Evolutionary conservation across 1,139 yeast species (phyloP), one percentile per base, ranked within the genome.

Genomic region (Pichia sp.): DNA sequence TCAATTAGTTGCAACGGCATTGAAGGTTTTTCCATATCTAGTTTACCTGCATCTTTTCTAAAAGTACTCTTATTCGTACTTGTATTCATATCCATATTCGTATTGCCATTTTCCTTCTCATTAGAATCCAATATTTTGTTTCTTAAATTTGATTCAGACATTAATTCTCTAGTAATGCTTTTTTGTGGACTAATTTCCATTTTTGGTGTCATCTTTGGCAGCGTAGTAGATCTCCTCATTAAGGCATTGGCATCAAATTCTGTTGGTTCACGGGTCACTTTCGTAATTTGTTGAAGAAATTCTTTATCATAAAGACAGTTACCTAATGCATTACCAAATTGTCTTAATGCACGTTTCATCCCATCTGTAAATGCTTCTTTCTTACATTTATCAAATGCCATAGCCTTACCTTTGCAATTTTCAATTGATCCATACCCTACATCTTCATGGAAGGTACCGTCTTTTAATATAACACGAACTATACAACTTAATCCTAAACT

Each of bases 291-390:
- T 21, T 74, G 67, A 23, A 79, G 58, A 43, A 78, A 79, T 35
- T 75, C 76, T 54, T 79, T 78, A 57, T 83, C 93, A 54, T 83
- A 83, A 16, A 83, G 69, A 59, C 93, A 83, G 55, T 83, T 83
- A 1, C 93, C 93, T 55, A 83, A 62, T 0, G 85, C 85, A 57
- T 82, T 82, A 33, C 94, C 94, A 60, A 81, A 84, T 47, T 84
- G 80, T 54, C 93, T 69, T 47, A 84, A 66, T 26, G 89, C 82
- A 47, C 94, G 64, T 56, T 84, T 84, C 52, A 83, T 61, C 0
- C 85, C 94, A 62, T 84, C 94, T 0, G 94, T 84, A 38, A 79
- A 76, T 0, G 93, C 91, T 50, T 85, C 89, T 52, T 84, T 84
- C 56, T 80, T 80, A 46, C 89, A 82, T 52, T 83, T 81, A 54